These are phyloP conservation scores for Pyrrhoderma lamaoense DNA, from an alignment of 1,284 basidiomycete genomes.

Conservation along the genomic window DNA sequence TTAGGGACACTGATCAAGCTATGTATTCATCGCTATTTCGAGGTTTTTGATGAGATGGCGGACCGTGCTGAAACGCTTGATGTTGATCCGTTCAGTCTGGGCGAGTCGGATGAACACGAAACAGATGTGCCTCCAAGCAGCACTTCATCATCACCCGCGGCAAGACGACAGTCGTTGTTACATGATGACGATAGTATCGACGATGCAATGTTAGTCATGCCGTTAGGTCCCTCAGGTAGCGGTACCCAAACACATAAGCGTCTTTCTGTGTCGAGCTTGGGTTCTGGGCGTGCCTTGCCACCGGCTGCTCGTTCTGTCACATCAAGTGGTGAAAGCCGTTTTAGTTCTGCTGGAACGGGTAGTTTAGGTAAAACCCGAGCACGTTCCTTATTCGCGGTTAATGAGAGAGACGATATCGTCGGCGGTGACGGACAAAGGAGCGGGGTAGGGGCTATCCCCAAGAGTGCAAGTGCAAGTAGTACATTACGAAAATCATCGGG, in stretches of 20 bases:
- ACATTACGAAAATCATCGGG: slow-evolving; percentile 55
- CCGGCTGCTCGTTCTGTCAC: slow-evolving; percentile 28
- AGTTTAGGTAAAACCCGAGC: slow-evolving; percentile 41
- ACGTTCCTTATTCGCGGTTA: slow-evolving; percentile 11
- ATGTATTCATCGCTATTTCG: slow-evolving; percentile 77
- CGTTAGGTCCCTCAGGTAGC: slow-evolving; percentile 42
- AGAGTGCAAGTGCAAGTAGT: slow-evolving; percentile 49
- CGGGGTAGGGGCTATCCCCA: slow-evolving; percentile 22
- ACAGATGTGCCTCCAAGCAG: slow-evolving; percentile 24
- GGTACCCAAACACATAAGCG: slow-evolving; percentile 3
- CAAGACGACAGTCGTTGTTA: slow-evolving; percentile 20
- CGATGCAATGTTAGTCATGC: slow-evolving; percentile 69
- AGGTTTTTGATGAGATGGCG: slow-evolving; percentile 71
- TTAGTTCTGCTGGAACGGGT: slow-evolving; percentile 14
- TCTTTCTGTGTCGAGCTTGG: slow-evolving; percentile 11
- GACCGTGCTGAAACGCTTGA: slow-evolving; percentile 59
- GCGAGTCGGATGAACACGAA: slow-evolving; percentile 5
- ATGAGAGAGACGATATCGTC: neutral
- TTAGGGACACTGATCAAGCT: slow-evolving; percentile 66
- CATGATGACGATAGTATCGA: slow-evolving; percentile 61
- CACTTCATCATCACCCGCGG: neutral
- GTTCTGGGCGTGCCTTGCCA: slow-evolving; percentile 22
- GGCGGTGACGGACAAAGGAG: neutral
- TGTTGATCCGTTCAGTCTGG: slow-evolving; percentile 19
- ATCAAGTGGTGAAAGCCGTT: slow-evolving; percentile 20